phyloP scores from a whole-genome alignment of 106 monocot genomes.

The Dioscorea alata region DNA sequence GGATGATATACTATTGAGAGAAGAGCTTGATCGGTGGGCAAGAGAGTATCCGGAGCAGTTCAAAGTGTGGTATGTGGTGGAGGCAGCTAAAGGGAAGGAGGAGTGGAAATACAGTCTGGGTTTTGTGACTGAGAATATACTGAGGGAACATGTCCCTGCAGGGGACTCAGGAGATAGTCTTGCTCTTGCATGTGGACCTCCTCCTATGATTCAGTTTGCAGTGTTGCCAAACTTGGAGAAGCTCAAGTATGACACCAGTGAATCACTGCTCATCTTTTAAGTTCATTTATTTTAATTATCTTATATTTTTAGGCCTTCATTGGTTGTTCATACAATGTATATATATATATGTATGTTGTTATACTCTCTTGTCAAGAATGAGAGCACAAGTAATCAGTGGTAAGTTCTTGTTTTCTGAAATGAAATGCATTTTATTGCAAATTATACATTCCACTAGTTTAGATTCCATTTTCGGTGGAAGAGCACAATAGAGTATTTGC shows the following conservation, averaged over 20 bases:
- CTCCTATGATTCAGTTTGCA: conserved; percentile 64
- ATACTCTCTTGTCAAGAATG: too few species aligned
- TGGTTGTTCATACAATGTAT: too few species aligned
- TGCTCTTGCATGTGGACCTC: conserved; percentile 76
- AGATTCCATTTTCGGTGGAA: too few species aligned
- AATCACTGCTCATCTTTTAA: conserved; percentile 46
- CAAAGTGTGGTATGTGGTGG: conserved; percentile 85
- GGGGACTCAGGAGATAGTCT: conserved; percentile 40
- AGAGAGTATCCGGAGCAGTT: conserved; percentile 33
- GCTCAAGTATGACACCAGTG: conserved; percentile 52
- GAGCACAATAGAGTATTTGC: too few species aligned
- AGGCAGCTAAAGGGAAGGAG: conserved; percentile 22
- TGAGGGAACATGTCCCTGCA: conserved; percentile 59
- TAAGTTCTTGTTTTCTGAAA: too few species aligned
- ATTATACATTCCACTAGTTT: too few species aligned
- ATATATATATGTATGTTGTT: too few species aligned
- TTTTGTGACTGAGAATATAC: conserved; percentile 38
- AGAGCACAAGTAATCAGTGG: too few species aligned
- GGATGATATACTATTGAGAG: conserved; percentile 72
- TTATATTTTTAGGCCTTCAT: too few species aligned
- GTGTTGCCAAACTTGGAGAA: conserved; percentile 64
- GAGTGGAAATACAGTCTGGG: conserved; percentile 75
- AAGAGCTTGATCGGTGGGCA: conserved; percentile 75
- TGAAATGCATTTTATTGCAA: too few species aligned
- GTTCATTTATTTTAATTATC: background rate